phyloP scores from a whole-genome alignment of 176 grass and related monocot species.

The Hsuehochloa calcarea region DNA sequence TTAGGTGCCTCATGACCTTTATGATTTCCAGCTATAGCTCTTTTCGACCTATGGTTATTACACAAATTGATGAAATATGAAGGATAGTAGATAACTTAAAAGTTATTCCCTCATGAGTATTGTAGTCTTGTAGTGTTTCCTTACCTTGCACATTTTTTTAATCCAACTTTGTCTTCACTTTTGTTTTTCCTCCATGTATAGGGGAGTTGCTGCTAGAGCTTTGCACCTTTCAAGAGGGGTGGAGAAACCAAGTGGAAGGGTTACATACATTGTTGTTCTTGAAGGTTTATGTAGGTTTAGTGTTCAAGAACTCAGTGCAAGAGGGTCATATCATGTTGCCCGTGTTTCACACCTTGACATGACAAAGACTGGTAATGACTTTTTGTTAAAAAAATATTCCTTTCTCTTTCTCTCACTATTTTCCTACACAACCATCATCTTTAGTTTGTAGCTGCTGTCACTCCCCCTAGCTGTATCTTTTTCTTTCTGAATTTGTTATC shows the following conservation, averaged over 20 bases:
- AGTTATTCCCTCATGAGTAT: background rate
- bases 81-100: background rate
- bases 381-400: background rate
- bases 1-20: background rate
- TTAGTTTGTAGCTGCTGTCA: background rate
- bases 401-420: background rate
- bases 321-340: conserved; percentile 87
- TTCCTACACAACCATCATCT: conserved; percentile 3
- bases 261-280: conserved; percentile 95
- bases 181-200: conserved; percentile 35
- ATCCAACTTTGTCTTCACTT: background rate
- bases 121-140: background rate
- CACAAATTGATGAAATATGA: conserved; percentile 5
- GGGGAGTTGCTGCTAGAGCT: conserved; percentile 98
- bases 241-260: conserved; percentile 96
- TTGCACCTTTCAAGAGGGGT: conserved; percentile 97
- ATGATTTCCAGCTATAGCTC: background rate
- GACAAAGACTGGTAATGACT: conserved; percentile 76
- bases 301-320: conserved; percentile 84
- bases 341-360: conserved; percentile 90
- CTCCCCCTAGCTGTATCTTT: background rate
- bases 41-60: background rate
- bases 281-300: conserved; percentile 97
- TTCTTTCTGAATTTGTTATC: background rate
- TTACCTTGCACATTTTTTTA: background rate